These are phyloP conservation scores for Arabidopsis arenosa DNA, from an alignment of 345 rosid species.

Conservation along the genomic window DNA sequence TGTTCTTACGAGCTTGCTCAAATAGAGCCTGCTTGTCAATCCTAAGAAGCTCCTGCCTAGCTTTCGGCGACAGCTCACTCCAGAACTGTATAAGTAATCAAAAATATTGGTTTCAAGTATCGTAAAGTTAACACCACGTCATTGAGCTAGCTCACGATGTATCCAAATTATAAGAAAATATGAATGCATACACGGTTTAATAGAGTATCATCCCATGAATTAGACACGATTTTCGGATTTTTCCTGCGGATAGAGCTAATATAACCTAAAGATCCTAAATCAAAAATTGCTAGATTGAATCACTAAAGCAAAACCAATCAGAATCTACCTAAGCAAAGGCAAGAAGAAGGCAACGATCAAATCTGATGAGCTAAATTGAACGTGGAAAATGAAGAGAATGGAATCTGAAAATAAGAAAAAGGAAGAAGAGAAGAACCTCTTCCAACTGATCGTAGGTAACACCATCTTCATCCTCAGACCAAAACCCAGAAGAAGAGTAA, in stretches of 20 bases:
- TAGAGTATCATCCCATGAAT: not conserved
- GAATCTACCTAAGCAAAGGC: not conserved
- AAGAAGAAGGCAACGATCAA: constrained; percentile 44
- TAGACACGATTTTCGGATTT: not conserved
- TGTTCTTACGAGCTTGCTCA: constrained; percentile 96
- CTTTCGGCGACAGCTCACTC: constrained; percentile 69
- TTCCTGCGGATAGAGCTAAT: not conserved
- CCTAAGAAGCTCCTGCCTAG: constrained; percentile 73
- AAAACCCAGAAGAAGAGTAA: constrained; percentile 67
- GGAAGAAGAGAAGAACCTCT: constrained; percentile 57
- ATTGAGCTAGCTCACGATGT: not conserved
- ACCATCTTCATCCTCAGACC: constrained; percentile 76
- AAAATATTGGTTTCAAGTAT: constrained; percentile 10
- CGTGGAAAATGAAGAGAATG: constrained; percentile 13
- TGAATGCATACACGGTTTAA: not conserved
- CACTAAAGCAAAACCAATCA: constrained; percentile 15
- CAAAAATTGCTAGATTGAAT: not conserved
- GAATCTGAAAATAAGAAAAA: not conserved
- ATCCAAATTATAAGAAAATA: not conserved
- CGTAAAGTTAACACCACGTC: not conserved
- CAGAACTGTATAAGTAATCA: constrained; percentile 64
- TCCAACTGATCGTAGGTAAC: constrained; percentile 78
- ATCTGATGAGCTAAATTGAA: constrained; percentile 37
- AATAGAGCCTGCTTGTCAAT: constrained; percentile 85
- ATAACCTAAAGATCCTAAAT: not conserved